Base-by-base conservation (phyloP, 495 filamentous ascomycete species). In the Glarea lozoyensis region DNA sequence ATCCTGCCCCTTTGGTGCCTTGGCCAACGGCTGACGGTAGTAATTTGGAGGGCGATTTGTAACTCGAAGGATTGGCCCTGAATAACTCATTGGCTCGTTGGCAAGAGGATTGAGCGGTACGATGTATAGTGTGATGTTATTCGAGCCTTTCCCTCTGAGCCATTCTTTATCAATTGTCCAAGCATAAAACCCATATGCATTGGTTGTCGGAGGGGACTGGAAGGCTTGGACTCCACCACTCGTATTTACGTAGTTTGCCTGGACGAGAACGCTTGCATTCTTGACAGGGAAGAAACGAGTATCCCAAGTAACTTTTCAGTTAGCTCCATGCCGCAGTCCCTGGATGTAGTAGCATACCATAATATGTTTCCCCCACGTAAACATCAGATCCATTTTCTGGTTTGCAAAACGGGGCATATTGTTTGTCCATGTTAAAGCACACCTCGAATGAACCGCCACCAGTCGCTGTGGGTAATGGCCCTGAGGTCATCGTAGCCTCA, bases 301-400 rank as follows among this genome's bases (percentile, higher is more conserved):
- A 24, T 52, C 49, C 49, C 49, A 52, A n/a, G 49, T 52, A 11
- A 48, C 49, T 52, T 23, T 2, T 6, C 4, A 21, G 16, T n/a
- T n/a, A n/a, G n/a, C n/a, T n/a, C n/a, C n/a, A n/a, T n/a, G n/a
- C n/a, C n/a, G n/a, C n/a, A n/a, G n/a, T n/a, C n/a, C n/a, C n/a
- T n/a, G n/a, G n/a, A n/a, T 18, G 20, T 16, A 12, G 31, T n/a
- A 31, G 20, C 25, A 5, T 47, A 52, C 49, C 45, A 37, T 52
- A 52, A 17, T 52, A 52, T 16, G 43, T 52, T 6, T 40, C 25
- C 16, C 41, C 49, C n/a, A 48, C 39, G 11, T 43, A 48, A 2
- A 52, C 31, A 16, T 16, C 20, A 7, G 48, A 37, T 10, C 37
- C 43, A 43, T 51, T 52, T 18, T 45, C 35, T 0, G 45, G 43